These are phyloP conservation scores for Chenopodium berlandieri DNA, from an alignment of 148 eudicot species.

Conservation along the genomic window DNA sequence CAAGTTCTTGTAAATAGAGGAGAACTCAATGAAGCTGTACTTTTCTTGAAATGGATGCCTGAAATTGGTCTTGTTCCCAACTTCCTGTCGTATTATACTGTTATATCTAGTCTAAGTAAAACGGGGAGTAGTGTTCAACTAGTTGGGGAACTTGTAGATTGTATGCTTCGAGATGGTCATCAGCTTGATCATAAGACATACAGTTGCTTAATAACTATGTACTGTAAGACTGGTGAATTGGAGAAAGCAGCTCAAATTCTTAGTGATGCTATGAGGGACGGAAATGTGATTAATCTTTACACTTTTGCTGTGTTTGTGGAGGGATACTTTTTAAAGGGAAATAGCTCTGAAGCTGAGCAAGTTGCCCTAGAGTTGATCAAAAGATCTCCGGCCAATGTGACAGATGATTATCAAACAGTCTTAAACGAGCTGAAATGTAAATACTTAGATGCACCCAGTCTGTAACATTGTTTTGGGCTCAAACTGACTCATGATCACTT, in stretches of 20 bases:
- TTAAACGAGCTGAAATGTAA: constrained; percentile 11
- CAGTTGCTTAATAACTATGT: constrained; percentile 19
- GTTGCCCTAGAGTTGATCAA: constrained; percentile 11
- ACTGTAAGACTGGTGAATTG: constrained; percentile 4
- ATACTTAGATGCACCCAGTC: neutral
- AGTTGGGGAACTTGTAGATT: constrained; percentile 35
- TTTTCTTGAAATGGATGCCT: constrained; percentile 39
- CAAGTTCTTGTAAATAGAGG: neutral
- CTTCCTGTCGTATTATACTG: constrained; percentile 40
- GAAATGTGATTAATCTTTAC: constrained; percentile 11
- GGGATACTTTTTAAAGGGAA: constrained; percentile 7
- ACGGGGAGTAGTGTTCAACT: constrained; percentile 47
- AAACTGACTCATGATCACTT: neutral
- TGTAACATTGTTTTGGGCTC: neutral
- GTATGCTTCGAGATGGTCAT: constrained; percentile 20
- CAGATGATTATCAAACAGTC: constrained; percentile 8
- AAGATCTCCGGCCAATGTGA: neutral
- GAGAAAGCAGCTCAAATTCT: constrained; percentile 16
- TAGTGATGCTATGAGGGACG: constrained; percentile 6
- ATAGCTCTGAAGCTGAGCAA: constrained; percentile 17
- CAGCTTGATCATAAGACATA: constrained; percentile 6
- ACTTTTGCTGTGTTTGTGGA: constrained; percentile 15
- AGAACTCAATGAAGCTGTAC: constrained; percentile 36
- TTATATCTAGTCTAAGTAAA: constrained; percentile 35
- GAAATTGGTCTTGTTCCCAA: constrained; percentile 37